A percentile compares a stretch with the other conserved stretches of the same genome.
phyloP scores from a whole-genome alignment of 148 eudicot genomes.

The Fagopyrum tataricum region DNA sequence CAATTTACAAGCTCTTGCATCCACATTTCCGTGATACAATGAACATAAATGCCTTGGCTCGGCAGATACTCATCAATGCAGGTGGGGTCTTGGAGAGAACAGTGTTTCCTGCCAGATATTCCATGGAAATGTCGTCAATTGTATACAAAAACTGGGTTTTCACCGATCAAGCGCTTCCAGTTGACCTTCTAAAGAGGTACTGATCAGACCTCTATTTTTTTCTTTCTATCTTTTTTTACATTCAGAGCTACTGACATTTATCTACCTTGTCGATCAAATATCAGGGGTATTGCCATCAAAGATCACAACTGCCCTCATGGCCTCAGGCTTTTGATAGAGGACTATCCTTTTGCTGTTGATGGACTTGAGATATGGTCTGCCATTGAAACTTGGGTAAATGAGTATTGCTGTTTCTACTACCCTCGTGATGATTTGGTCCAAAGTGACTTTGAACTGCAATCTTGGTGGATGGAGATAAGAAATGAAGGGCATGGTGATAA shows the following conservation, averaged over 20 bases:
- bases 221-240: neutral
- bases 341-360: constrained; percentile 77
- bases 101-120: constrained; percentile 59
- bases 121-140: constrained; percentile 68
- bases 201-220: neutral
- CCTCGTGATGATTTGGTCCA: constrained; percentile 28
- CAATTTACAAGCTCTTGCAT: constrained; percentile 63
- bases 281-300: constrained; percentile 61
- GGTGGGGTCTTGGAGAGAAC: constrained; percentile 62
- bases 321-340: constrained; percentile 57
- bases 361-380: constrained; percentile 82
- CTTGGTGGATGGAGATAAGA: constrained; percentile 61
- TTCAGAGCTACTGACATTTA: neutral
- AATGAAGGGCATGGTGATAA: constrained; percentile 60
- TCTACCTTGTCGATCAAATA: neutral
- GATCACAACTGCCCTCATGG: constrained; percentile 51
- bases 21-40: constrained; percentile 80
- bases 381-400: constrained; percentile 59
- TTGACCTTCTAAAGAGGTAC: constrained; percentile 67
- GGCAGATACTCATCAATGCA: constrained; percentile 74
- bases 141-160: constrained; percentile 61
- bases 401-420: constrained; percentile 61
- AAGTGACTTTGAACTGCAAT: constrained; percentile 60
- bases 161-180: constrained; percentile 64
- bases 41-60: constrained; percentile 67